Percentiles rank a stretch among this genome's conserved stretches.
These are phyloP conservation scores for Fusarium agapanthi DNA, from an alignment of 2,329 filamentous ascomycete genomes.

Conservation along the genomic window DNA sequence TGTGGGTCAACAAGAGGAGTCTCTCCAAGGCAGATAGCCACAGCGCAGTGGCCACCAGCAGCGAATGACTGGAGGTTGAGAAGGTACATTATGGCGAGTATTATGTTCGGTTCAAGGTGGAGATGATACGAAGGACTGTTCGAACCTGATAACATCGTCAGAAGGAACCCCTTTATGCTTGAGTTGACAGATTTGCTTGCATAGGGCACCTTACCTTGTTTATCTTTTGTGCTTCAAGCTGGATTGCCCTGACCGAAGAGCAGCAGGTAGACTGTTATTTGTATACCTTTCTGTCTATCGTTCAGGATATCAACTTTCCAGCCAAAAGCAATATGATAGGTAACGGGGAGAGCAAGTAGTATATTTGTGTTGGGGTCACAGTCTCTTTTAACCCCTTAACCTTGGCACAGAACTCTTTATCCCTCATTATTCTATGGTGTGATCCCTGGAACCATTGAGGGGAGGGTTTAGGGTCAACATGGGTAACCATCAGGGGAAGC, in stretches of 20 bases:
- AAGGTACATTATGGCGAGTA: not conserved
- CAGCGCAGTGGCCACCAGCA: not conserved
- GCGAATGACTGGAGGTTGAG: not conserved
- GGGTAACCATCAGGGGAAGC: not conserved
- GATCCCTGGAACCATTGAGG: not conserved
- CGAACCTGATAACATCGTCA: fast-evolving
- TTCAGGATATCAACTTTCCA: no score
- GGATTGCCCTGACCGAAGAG: not conserved
- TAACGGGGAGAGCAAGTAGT: no score
- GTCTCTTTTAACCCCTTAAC: not conserved
- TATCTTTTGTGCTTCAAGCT: not conserved
- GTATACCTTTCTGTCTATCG: fast-evolving
- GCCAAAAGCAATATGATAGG: no score
- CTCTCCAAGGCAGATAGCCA: not conserved
- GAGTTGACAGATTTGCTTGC: not conserved
- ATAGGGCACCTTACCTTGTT: not conserved
- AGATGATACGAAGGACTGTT: not conserved
- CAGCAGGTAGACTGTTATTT: no score
- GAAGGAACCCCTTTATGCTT: not conserved
- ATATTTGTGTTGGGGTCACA: not conserved
- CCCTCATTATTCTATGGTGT: not conserved
- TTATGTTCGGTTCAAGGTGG: not conserved
- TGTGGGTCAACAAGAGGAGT: not conserved
- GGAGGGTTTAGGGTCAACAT: no score
- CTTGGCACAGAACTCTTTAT: not conserved